Evolutionary conservation across 1,284 basidiomycete genomes (phyloP).

Genomic region (Earliella scabrosa): DNA sequence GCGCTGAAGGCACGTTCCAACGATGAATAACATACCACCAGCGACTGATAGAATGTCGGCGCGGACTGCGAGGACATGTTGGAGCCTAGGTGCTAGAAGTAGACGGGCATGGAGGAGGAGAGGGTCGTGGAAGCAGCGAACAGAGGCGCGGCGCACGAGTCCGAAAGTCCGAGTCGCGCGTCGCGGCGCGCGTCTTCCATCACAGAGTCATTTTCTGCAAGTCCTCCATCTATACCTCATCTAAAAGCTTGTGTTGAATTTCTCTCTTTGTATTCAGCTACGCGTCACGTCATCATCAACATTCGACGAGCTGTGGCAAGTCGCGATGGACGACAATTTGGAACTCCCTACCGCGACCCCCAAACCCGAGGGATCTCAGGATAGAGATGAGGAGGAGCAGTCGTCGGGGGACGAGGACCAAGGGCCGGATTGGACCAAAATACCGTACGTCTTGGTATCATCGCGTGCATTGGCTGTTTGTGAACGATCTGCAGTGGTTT

Average conservation of each 20-base stretch:
- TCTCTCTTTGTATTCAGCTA: too few species aligned
- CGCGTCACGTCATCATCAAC: too few species aligned
- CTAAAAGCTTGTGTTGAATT: too few species aligned
- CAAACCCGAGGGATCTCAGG: constrained; percentile 17
- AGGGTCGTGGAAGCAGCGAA: neutral
- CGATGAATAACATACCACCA: constrained; percentile 26
- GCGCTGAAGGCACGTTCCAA: neutral
- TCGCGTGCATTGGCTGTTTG: neutral
- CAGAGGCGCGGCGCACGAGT: too few species aligned
- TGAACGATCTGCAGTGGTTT: constrained; percentile 18
- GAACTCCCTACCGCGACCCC: constrained; percentile 32
- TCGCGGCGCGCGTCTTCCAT: neutral
- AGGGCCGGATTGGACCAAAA: constrained; percentile 61
- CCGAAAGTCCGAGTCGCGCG: constrained; percentile 9
- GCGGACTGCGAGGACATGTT: constrained; percentile 20
- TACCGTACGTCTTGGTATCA: constrained; percentile 40
- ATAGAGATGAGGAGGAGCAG: constrained; percentile 48
- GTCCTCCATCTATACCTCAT: constrained; percentile 58
- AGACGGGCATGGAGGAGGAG: neutral
- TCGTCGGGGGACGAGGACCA: constrained; percentile 62
- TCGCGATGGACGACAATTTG: constrained; percentile 39
- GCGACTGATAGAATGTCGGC: constrained; percentile 34
- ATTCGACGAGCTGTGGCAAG: neutral
- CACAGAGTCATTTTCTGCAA: constrained; percentile 5
- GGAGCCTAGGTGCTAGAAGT: neutral